A percentile compares a stretch with the other conserved stretches of the same genome.
phyloP scores from a whole-genome alignment of 208 protist genomes.

The Trypanosoma cruzi region DNA sequence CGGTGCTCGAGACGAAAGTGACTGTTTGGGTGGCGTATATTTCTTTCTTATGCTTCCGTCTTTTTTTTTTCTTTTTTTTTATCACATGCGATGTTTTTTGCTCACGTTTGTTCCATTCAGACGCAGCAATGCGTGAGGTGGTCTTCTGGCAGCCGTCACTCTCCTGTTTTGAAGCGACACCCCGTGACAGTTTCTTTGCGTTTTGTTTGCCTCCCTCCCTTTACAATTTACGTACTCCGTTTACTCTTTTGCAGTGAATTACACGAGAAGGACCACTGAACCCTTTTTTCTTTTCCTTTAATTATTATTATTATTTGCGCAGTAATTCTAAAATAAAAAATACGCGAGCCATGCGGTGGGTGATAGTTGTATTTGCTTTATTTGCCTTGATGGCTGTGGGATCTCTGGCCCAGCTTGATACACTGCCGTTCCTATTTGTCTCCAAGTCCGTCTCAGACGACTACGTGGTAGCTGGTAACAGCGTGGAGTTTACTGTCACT shows the following conservation, averaged over 20 bases:
- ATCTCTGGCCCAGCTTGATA: constrained; percentile 25
- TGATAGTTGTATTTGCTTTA: constrained; percentile 20
- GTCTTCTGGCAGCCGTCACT: too few relatives aligned
- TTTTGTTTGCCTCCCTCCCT: too few relatives aligned
- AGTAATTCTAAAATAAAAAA: constrained; percentile 5
- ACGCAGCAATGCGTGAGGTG: too few relatives aligned
- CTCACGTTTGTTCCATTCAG: constrained; percentile 2
- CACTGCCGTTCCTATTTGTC: constrained; percentile 72
- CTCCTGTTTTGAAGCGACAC: too few relatives aligned
- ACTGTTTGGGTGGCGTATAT: too few relatives aligned
- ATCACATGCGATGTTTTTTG: not conserved
- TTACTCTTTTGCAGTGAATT: too few relatives aligned
- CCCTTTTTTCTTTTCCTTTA: not conserved
- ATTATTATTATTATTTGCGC: not conserved
- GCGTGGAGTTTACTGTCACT: constrained; percentile 73
- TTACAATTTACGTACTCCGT: too few relatives aligned
- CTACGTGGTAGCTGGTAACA: constrained; percentile 73
- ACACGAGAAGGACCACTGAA: too few relatives aligned
- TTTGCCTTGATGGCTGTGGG: constrained; percentile 12
- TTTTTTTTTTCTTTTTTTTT: constrained; percentile 15
- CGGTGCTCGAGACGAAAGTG: not conserved
- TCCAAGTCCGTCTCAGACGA: constrained; percentile 75
- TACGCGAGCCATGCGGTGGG: constrained; percentile 12
- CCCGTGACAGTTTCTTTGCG: too few relatives aligned
- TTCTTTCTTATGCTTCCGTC: not conserved